Evolutionary conservation across 306 rosid genomes (phyloP).

Genomic region (Pachyrhizus erosus): DNA sequence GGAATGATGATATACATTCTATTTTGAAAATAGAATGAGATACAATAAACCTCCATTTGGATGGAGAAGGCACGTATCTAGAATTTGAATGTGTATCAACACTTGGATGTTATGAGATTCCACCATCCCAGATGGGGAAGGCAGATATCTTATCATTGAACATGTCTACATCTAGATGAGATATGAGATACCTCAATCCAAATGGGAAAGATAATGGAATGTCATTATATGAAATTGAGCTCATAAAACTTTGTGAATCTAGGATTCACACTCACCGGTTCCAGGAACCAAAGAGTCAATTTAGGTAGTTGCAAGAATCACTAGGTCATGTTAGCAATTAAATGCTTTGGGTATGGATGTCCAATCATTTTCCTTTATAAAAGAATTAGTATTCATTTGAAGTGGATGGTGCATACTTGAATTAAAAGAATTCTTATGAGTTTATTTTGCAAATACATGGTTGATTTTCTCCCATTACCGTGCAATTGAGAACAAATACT

Average conservation of each 20-base stretch:
- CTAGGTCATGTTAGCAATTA: background rate
- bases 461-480: background rate
- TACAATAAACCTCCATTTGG: background rate
- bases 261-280: background rate
- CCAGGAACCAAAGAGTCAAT: background rate
- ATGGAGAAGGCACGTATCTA: background rate
- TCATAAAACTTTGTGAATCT: background rate
- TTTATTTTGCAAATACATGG: background rate
- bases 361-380: background rate
- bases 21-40: background rate
- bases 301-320: background rate
- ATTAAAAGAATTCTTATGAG: background rate
- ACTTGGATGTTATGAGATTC: background rate
- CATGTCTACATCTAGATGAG: background rate
- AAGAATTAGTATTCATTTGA: too few species aligned
- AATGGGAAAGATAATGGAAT: background rate
- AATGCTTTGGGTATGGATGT: background rate
- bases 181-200: too few species aligned
- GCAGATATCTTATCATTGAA: background rate
- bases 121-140: background rate
- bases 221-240: background rate
- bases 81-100: background rate
- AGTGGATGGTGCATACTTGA: background rate
- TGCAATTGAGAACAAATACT: background rate
- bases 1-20: background rate